These are phyloP conservation scores for Thielaviopsis populi DNA, from an alignment of 2,329 filamentous ascomycete genomes.

Conservation along the genomic window DNA sequence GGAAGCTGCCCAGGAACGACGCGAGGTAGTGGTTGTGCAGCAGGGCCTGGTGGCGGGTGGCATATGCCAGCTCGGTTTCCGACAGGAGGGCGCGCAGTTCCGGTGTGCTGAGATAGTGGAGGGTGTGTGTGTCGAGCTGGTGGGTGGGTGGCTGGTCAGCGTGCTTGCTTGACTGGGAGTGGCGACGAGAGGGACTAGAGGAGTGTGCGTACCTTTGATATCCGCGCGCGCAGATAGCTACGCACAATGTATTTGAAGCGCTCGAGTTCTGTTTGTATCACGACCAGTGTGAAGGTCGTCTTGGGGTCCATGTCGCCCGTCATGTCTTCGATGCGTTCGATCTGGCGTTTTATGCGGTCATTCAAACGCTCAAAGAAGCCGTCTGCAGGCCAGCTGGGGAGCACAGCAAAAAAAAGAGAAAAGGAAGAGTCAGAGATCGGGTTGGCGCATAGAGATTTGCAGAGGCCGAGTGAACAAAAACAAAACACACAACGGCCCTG, in stretches of 20 bases:
- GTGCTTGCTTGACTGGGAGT: not conserved
- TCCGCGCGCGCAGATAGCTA: constrained; percentile 65
- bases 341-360: constrained; percentile 53
- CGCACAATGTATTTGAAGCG: constrained; percentile 83
- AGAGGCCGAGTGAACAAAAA: not conserved
- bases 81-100: constrained; percentile 51
- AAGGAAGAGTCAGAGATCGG: not conserved
- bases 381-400: constrained; percentile 42
- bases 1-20: constrained; percentile 75
- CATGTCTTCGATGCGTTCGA: constrained; percentile 57
- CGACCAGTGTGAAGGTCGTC: constrained; percentile 82
- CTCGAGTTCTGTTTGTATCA: constrained; percentile 92
- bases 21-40: constrained; percentile 71
- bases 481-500: not conserved
- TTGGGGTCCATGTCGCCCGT: constrained; percentile 78
- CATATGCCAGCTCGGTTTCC: constrained; percentile 62
- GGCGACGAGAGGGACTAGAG: not conserved
- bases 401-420: constrained; percentile 21
- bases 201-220: constrained; percentile 53
- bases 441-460: not conserved
- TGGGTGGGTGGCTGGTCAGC: not conserved
- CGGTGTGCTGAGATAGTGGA: constrained; percentile 52
- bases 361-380: constrained; percentile 71
- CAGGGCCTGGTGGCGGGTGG: constrained; percentile 70
- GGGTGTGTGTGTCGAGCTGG: constrained; percentile 61